Evolutionary conservation across 495 filamentous ascomycete genomes (phyloP), one percentile per base, ranked within the genome.

Genomic region (Venustampulla echinocandica): DNA sequence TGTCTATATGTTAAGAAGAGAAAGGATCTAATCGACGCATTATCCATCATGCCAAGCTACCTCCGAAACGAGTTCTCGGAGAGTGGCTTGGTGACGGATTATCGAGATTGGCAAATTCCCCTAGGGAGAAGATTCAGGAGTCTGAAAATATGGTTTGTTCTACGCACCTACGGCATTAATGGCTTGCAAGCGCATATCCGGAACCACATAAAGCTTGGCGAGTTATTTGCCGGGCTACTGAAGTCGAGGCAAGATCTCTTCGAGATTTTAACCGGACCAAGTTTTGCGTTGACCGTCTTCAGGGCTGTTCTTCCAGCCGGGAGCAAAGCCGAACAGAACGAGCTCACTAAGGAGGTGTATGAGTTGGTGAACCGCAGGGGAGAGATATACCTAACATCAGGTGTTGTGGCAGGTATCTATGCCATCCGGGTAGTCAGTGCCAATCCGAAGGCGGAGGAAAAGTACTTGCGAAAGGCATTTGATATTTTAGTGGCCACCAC

Each of bases 71-170:
- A 76, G 1, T 87, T 82, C 63, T 83, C 82, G 0, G 85, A 89
- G 47, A 74, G 73, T 35, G 90, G 90, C 1, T 73, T 89, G 4
- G 92, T 98, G 2, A 95, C 88, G 27, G 92, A 98, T 60, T 97
- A 98, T 66, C 79, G 92, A 19, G 93, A 98, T 72, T 98, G 92
- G 92, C 89, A 93, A 64, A 95, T 98, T 59, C 92, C 92, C 10
- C 77, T 98, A 0, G 92, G 92, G 10, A 75, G 92, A 5, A 77
- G 92, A n/a, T 97, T 98, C 71, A 72, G 92, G 10, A 76, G 82
- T 0, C 65, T 98, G 40, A 98, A 98, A 71, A 84, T 95, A 57
- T 98, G 92, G 92, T 96, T 96, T 60, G 92, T 98, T 11, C 69
- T 98, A 57, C 75, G 92, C 32, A 82, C 75, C 23, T 96, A 94